A percentile compares a stretch with the other conserved stretches of the same genome.
phyloP scores from a whole-genome alignment of 495 filamentous ascomycete species.

The Aspergillus sclerotiicarbonarius region DNA sequence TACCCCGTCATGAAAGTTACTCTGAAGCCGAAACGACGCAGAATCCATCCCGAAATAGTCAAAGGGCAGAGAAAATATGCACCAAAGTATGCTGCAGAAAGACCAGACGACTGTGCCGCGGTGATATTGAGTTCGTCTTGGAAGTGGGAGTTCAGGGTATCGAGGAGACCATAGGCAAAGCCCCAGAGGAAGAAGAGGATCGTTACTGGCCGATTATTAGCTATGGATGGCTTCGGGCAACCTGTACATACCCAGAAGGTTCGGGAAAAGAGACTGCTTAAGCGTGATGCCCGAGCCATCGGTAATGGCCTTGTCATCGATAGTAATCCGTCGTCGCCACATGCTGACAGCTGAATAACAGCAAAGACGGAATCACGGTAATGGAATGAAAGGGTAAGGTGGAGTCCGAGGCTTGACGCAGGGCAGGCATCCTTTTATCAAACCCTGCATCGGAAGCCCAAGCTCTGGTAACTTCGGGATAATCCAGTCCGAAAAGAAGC shows the following conservation, averaged over 20 bases:
- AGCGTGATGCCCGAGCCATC: conserved; percentile 11
- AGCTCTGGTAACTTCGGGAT: neutral
- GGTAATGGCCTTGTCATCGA: conserved; percentile 8
- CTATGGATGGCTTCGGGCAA: neutral
- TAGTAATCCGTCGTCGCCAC: neutral
- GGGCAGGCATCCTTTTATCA: neutral
- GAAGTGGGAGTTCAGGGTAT: conserved; percentile 55
- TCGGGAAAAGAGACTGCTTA: conserved; percentile 21
- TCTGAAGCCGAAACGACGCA: conserved; percentile 62
- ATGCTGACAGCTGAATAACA: neutral
- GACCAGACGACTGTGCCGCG: conserved; percentile 38
- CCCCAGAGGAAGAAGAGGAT: conserved; percentile 46
- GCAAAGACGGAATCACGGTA: neutral
- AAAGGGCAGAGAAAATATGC: conserved; percentile 66
- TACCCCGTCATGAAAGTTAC: conserved; percentile 48
- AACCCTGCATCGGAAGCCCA: neutral
- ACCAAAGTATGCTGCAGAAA: conserved; percentile 52
- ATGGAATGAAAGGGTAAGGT: neutral
- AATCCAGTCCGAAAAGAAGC: neutral
- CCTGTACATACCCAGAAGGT: conserved; percentile 14
- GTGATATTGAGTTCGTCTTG: conserved; percentile 48
- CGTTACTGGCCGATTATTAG: conserved; percentile 21
- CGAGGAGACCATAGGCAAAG: conserved; percentile 52
- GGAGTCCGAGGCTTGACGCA: too few relatives aligned
- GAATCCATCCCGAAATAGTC: conserved; percentile 63